A percentile compares a stretch with the other conserved stretches of the same genome.
These are phyloP conservation scores for Hymenochaete sp. DNA, from an alignment of 1,284 basidiomycete species.

Conservation along the genomic window DNA sequence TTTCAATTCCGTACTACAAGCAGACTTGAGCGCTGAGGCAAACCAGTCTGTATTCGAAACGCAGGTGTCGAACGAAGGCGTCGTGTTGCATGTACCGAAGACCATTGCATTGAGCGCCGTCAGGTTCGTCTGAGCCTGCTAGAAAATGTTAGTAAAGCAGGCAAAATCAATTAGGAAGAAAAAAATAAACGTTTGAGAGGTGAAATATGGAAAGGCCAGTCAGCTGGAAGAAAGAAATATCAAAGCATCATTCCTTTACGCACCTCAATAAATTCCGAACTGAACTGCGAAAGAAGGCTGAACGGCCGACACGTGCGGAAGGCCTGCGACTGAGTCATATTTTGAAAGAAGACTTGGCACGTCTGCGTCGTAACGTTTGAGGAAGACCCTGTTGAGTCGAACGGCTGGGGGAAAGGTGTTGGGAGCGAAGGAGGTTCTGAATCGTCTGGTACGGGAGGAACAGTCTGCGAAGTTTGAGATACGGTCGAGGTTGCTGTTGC, in stretches of 20 bases:
- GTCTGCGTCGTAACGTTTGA: slow-evolving; percentile 50
- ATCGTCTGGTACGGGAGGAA: slow-evolving; percentile 33
- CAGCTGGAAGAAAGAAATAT: slow-evolving; percentile 9
- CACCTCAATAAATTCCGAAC: slow-evolving; percentile 50
- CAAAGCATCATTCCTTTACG: slow-evolving; percentile 19
- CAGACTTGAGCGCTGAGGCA: slow-evolving; percentile 34
- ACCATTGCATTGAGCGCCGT: slow-evolving; percentile 57
- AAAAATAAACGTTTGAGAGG: slow-evolving; percentile 5
- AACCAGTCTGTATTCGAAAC: slow-evolving; percentile 55
- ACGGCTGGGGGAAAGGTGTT: slow-evolving; percentile 69
- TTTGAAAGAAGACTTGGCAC: slow-evolving; percentile 63
- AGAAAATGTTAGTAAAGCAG: slow-evolving; percentile 8
- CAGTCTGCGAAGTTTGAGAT: slow-evolving; percentile 19
- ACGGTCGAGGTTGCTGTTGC: slow-evolving; percentile 12
- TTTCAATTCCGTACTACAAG: slow-evolving; percentile 47
- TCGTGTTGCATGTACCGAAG: slow-evolving; percentile 71
- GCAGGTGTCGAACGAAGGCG: slow-evolving; percentile 40
- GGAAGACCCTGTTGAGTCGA: slow-evolving; percentile 51
- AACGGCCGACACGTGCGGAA: slow-evolving; percentile 71
- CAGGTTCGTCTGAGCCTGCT: slow-evolving; percentile 56
- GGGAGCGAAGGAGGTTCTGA: slow-evolving; percentile 40
- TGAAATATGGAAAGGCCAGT: slow-evolving; percentile 9
- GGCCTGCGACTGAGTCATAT: slow-evolving; percentile 52
- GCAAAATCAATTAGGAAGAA: slow-evolving; percentile 3
- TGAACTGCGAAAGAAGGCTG: slow-evolving; percentile 56